Base-by-base conservation (phyloP, 805 yeast genomes). In the Metschnikowia reukaufii region DNA sequence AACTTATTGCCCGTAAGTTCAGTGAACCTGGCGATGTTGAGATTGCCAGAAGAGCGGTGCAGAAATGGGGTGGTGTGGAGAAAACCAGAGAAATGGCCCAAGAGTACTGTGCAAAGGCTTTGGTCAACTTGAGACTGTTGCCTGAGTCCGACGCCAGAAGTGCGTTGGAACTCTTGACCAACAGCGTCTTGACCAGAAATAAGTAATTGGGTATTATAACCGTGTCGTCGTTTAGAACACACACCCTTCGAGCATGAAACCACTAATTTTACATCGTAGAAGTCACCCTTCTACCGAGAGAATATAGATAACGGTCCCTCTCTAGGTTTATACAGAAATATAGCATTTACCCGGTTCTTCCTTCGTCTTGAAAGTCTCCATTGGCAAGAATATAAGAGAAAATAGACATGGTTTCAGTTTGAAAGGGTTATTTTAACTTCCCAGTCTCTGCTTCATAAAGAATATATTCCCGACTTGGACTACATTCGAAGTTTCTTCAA, bases 91-190 rank as follows among this genome's bases (percentile, higher is more conserved):
- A 72, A 40, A 70, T 94, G 69, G 98, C 98, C 1, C 77, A 83
- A 49, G 77, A 79, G 23, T 94, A 89, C 65, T 85, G 96, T 57
- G 74, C 77, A 39, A 79, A 77, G 46, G 98, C 98, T 0, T 72
- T 90, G 49, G 67, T 68, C 6, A 87, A 88, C 59, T 73, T 94
- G 56, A 70, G 88, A 50, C 72, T 71, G 3, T 73, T 94, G 36
- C 99, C 98, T 1, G 91, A 87, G 56, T 84, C 94, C 17, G 96
- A 89, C 60, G 88, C 97, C 8, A 77, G 96, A 59, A 81, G 88
- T 48, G 97, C 97, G 4, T 73, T 94, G 51, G 91, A 85, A 62
- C 79, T 88, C 52, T 74, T 94, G 58, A 89, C 98, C 6, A 84
- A 84, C 61, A 83, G 92, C 9, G 81, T 92, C 19, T 74, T 92